Percentiles rank a stretch among this genome's conserved stretches.
Evolutionary conservation across 257 asterid species (phyloP).

Genomic region (Gardenia jasminoides): DNA sequence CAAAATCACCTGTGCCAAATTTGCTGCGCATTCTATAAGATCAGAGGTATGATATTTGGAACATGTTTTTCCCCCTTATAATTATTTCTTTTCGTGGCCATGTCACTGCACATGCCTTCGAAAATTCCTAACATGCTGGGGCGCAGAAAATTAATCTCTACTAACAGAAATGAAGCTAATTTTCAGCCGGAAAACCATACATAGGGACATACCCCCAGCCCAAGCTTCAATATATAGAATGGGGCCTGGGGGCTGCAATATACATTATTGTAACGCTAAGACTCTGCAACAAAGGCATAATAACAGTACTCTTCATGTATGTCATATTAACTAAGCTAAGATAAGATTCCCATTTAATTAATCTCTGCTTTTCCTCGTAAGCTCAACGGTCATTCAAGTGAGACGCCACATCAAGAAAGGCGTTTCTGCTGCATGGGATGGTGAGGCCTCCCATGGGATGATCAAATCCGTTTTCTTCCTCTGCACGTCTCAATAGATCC

Average conservation of each 20-base stretch:
- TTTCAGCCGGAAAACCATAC: neutral
- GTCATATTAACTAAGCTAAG: neutral
- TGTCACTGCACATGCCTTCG: neutral
- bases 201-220: neutral
- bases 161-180: neutral
- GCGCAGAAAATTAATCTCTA: neutral
- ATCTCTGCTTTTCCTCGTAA: neutral
- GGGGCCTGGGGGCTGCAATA: neutral
- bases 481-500: conserved; percentile 37
- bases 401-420: conserved; percentile 35
- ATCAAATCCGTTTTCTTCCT: conserved; percentile 38
- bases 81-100: neutral
- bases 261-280: neutral
- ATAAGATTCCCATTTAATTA: neutral
- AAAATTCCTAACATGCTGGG: neutral
- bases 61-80: neutral
- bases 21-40: neutral
- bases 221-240: neutral
- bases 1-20: too few relatives aligned
- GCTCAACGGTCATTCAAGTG: conserved; percentile 7
- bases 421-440: conserved; percentile 39
- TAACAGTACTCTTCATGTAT: too few relatives aligned
- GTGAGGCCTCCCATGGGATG: conserved; percentile 66
- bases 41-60: neutral
- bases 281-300: neutral